These are phyloP conservation scores for Chloropicon primus DNA, from an alignment of 139 green algal species.

Conservation along the genomic window DNA sequence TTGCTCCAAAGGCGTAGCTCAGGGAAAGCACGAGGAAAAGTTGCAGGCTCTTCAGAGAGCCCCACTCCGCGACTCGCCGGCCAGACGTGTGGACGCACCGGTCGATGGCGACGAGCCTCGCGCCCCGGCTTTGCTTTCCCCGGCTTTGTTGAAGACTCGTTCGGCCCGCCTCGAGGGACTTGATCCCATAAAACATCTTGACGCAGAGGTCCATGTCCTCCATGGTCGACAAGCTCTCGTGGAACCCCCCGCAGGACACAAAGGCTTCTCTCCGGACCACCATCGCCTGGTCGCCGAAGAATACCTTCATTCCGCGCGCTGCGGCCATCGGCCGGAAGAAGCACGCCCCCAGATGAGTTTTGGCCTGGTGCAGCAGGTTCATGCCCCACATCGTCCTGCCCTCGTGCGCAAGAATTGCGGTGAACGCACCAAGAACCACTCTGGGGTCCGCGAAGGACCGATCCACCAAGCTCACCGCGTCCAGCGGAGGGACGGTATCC, in stretches of 20 bases:
- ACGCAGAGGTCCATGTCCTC: slow-evolving; percentile 65
- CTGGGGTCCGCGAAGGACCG: not conserved
- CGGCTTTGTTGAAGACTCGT: not conserved
- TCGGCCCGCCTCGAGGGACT: not conserved
- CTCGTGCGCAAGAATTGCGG: not conserved
- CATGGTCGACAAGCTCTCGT: slow-evolving; percentile 50
- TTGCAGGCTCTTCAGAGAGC: not conserved
- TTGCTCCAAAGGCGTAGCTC: not conserved
- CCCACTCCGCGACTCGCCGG: not conserved
- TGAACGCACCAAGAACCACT: not conserved
- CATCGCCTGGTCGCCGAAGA: slow-evolving; percentile 57
- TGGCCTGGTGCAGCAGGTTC: not conserved
- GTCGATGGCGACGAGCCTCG: not conserved
- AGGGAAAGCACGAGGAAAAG: not conserved
- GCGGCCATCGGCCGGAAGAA: not conserved
- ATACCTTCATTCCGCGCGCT: slow-evolving; percentile 3
- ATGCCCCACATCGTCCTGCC: not conserved
- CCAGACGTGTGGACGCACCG: not conserved
- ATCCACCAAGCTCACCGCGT: slow-evolving; percentile 18
- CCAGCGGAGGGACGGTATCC: slow-evolving; percentile 33
- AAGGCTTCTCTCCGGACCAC: slow-evolving; percentile 23
- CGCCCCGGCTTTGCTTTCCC: too few relatives aligned
- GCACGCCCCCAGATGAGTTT: not conserved
- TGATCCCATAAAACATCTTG: slow-evolving; percentile 16
- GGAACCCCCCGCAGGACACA: slow-evolving; percentile 26